Evolutionary conservation across 306 rosid genomes (phyloP).

Genomic region (Ormosia emarginata): DNA sequence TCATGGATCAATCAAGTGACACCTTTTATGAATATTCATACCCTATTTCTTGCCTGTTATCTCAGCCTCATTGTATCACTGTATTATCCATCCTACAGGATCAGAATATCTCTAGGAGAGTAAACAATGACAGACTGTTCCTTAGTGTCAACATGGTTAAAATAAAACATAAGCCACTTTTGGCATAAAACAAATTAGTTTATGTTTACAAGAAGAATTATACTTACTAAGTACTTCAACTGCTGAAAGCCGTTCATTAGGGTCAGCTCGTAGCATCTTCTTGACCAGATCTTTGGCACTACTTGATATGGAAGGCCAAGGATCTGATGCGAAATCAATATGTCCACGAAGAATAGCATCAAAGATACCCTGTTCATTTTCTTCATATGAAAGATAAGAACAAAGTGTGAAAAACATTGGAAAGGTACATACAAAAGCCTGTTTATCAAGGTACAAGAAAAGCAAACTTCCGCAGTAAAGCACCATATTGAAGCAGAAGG

Average conservation of each 20-base stretch:
- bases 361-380: slow-evolving; percentile 86
- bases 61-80: background rate
- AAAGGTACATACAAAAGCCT: background rate
- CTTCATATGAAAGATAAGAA: slow-evolving; percentile 48
- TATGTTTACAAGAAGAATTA: slow-evolving; percentile 7
- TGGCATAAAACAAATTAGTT: background rate
- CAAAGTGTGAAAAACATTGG: slow-evolving; percentile 5
- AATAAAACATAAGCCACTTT: slow-evolving; percentile 2
- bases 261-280: slow-evolving; percentile 74
- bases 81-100: background rate
- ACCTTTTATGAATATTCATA: background rate
- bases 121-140: background rate
- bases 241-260: slow-evolving; percentile 77
- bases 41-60: background rate
- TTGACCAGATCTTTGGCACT: slow-evolving; percentile 90
- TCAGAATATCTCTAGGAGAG: background rate
- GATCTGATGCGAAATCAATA: slow-evolving; percentile 79
- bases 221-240: slow-evolving; percentile 82
- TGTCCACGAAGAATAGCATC: slow-evolving; percentile 87
- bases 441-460: background rate
- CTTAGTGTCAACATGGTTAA: background rate
- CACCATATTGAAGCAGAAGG: background rate
- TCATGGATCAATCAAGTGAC: background rate
- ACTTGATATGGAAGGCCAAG: slow-evolving; percentile 93
- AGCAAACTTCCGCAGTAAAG: background rate